phyloP scores from a whole-genome alignment of 305 asterid genomes.

The Ajuga reptans region DNA sequence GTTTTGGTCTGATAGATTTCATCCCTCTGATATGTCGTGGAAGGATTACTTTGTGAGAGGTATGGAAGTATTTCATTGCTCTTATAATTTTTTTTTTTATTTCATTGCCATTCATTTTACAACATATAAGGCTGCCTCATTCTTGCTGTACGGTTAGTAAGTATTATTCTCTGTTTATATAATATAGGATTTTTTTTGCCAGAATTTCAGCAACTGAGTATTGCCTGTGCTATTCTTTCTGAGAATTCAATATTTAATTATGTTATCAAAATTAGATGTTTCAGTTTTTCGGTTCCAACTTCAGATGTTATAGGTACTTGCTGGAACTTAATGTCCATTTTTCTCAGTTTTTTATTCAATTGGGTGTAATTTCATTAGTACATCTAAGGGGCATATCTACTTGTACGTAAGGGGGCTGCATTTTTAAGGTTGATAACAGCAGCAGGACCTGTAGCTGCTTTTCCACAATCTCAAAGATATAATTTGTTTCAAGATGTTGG shows the following conservation, averaged over 20 bases:
- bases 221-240: constrained; percentile 13
- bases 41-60: constrained; percentile 86
- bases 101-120: background rate
- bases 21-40: constrained; percentile 75
- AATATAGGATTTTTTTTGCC: background rate
- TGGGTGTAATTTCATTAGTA: background rate
- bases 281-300: background rate
- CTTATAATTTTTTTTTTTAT: too few relatives aligned
- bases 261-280: background rate
- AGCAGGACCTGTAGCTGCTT: background rate
- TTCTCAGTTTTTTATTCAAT: background rate
- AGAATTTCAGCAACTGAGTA: background rate
- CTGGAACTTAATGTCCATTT: background rate
- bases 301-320: background rate
- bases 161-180: background rate
- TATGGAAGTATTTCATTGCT: constrained; percentile 23
- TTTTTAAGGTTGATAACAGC: background rate
- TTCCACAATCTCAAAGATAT: background rate
- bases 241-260: background rate
- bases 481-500: background rate
- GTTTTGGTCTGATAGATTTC: constrained; percentile 79
- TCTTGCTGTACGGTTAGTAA: background rate
- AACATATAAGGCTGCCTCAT: background rate
- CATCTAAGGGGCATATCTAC: background rate
- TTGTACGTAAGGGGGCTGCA: background rate